These are phyloP conservation scores for Yarrowia sp. DNA, from an alignment of 805 yeast genomes.

Conservation along the genomic window DNA sequence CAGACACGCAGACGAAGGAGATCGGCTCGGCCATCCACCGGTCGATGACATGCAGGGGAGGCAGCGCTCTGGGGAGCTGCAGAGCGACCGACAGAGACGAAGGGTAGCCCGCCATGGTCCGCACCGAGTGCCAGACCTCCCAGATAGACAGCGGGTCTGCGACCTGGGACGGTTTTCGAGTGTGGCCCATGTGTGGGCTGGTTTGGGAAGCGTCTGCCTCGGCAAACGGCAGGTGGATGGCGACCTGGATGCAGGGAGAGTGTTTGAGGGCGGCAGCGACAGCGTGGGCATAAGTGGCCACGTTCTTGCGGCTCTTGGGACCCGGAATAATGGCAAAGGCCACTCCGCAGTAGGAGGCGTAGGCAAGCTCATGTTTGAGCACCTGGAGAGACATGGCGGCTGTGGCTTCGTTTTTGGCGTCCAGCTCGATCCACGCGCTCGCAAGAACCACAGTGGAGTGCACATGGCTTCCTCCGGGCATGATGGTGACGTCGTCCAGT, in stretches of 20 bases:
- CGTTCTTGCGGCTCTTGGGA: slow-evolving; percentile 55
- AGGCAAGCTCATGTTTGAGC: slow-evolving; percentile 54
- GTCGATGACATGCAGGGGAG: slow-evolving; percentile 50
- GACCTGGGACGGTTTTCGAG: slow-evolving; percentile 21
- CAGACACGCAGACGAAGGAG: slow-evolving; percentile 53
- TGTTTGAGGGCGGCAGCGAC: slow-evolving; percentile 39
- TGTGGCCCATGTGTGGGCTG: slow-evolving; percentile 35
- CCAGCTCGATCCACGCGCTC: slow-evolving; percentile 70
- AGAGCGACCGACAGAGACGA: slow-evolving; percentile 63
- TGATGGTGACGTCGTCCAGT: slow-evolving; percentile 44
- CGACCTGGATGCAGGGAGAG: slow-evolving; percentile 36
- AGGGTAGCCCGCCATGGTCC: slow-evolving; percentile 55
- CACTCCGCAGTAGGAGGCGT: slow-evolving; percentile 60
- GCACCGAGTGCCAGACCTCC: slow-evolving; percentile 71
- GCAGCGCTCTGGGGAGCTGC: slow-evolving; percentile 63
- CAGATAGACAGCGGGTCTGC: slow-evolving; percentile 56
- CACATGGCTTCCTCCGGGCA: slow-evolving; percentile 45
- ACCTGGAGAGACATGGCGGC: slow-evolving; percentile 58
- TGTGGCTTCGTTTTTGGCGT: slow-evolving; percentile 49
- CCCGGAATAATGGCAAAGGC: slow-evolving; percentile 59
- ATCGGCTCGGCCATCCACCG: slow-evolving; percentile 73
- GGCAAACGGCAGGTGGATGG: slow-evolving; percentile 39
- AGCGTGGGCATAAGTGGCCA: slow-evolving; percentile 51
- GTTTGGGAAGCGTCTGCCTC: slow-evolving; percentile 40
- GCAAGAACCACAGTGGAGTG: slow-evolving; percentile 52